These are phyloP conservation scores for Chlorella sorokiniana DNA, from an alignment of 139 green algal species.

Conservation along the genomic window DNA sequence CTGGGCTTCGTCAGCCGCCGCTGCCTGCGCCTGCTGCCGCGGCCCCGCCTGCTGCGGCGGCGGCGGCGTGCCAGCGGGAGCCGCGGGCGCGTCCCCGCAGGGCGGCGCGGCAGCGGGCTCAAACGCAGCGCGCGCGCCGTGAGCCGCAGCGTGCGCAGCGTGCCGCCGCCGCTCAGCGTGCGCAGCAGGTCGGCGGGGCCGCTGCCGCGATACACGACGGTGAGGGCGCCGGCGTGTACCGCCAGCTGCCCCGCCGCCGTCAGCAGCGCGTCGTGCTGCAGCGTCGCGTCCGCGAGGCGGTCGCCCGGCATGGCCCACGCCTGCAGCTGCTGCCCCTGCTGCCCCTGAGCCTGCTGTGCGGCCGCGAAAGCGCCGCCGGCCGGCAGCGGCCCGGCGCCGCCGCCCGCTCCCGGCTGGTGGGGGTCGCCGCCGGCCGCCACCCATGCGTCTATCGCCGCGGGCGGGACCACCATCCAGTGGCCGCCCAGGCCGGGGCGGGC, in stretches of 20 bases:
- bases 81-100: not conserved
- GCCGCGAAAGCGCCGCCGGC: not conserved
- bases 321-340: not conserved
- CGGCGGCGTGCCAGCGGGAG: not conserved
- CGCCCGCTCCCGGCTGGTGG: not conserved
- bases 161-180: constrained; percentile 1
- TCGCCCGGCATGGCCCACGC: constrained; percentile 1
- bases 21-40: not conserved
- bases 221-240: constrained; percentile 1
- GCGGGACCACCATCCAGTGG: too few relatives aligned
- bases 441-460: too few relatives aligned
- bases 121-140: not conserved
- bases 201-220: not conserved
- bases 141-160: constrained; percentile 29
- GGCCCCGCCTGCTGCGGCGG: not conserved
- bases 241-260: not conserved
- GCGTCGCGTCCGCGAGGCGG: not conserved
- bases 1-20: not conserved
- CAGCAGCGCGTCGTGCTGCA: constrained; percentile 20
- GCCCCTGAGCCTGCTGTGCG: not conserved
- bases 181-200: not conserved
- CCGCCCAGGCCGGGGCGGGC: too few relatives aligned
- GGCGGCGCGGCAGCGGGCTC: not conserved
- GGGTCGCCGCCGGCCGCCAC: not conserved
- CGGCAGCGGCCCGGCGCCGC: not conserved